Percentiles rank a stretch among this genome's conserved stretches.
Conservation (phyloP, 192 early-diverging fungal genomes). For the Thamnidium elegans region DNA sequence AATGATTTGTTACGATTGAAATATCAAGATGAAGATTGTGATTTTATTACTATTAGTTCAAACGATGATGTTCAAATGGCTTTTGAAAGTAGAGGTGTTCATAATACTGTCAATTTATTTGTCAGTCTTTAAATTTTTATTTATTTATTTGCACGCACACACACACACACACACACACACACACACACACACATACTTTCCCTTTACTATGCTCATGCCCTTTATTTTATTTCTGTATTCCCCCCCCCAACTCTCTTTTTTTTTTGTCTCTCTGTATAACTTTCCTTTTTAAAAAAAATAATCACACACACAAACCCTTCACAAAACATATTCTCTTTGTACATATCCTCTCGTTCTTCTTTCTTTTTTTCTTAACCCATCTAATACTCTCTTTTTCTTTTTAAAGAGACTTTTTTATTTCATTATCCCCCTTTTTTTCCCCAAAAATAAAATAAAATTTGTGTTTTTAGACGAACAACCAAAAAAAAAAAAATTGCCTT, state of each 20-base stretch:
- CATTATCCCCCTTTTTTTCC: not conserved
- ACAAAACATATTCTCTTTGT: not conserved
- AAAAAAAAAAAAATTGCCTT: not conserved
- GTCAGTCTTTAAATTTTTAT: constrained; percentile 42
- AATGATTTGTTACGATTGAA: constrained; percentile 62
- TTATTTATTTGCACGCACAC: not conserved
- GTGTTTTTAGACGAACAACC: constrained; percentile 14
- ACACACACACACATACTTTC: not conserved
- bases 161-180: not conserved
- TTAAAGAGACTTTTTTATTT: not conserved
- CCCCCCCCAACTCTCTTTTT: not conserved
- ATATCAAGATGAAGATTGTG: constrained; percentile 93
- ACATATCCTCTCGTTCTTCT: not conserved
- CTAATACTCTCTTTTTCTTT: not conserved
- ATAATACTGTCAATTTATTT: constrained; percentile 52
- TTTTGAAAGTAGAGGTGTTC: constrained; percentile 63
- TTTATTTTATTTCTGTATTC: constrained; percentile 1
- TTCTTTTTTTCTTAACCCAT: not conserved
- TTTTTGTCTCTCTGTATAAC: not conserved
- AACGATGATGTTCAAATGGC: constrained; percentile 91
- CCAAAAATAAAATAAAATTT: constrained; percentile 5
- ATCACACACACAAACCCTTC: not conserved
- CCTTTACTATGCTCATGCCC: not conserved
- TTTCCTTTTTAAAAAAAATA: too few relatives aligned
- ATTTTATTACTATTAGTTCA: constrained; percentile 78